Base-by-base conservation (phyloP, 2,329 filamentous ascomycete species). In the Sclerotinia spermophila region DNA sequence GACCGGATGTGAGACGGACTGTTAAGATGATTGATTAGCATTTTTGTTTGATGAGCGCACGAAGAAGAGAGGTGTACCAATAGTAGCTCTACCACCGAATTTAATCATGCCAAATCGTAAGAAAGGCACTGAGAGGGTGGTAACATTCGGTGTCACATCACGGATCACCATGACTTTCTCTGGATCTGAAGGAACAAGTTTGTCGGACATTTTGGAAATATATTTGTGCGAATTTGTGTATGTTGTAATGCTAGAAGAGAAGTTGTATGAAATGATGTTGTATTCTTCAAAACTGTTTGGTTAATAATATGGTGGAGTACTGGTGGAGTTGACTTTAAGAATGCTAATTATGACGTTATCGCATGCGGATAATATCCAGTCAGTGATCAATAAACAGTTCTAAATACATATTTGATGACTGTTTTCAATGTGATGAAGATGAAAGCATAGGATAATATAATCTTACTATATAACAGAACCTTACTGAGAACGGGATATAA, bases 81-180 rank as follows among this genome's bases (percentile, higher is more conserved):
- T 84, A 7, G 96, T 98, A 73, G 89, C 94, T 78, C 96, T 87
- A 60, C 94, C 95, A 70, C 96, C 96, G 77, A 99, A 85, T 78
- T 93, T 93, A 77, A 97, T 82, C 65, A 83, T 84, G 66, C 94
- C 94, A 77, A 92, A 92, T 61, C 96, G 92, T 67, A 87, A 81
- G 82, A 99, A 99, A 11, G 96, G 96, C 2, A 94, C 86, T 15
- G 92, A 94, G 76, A 94, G 86, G 19, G 91, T 96, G 56, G 88
- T 89, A 73, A 97, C 86, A 75, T 91, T 90, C 21, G 92, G 91
- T 2, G 92, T 92, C 76, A 98, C 82, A 76, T 94, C 87, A 74
- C 95, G 92, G 78, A 97, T 95, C 72, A 97, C 93, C 91, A 97
- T 96, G 74, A 96, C 90, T 78, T 92, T 88, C 27, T 89, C 86